Base-by-base conservation (phyloP, 352 stramenopile species). In the Blastocystis sp. region DNA sequence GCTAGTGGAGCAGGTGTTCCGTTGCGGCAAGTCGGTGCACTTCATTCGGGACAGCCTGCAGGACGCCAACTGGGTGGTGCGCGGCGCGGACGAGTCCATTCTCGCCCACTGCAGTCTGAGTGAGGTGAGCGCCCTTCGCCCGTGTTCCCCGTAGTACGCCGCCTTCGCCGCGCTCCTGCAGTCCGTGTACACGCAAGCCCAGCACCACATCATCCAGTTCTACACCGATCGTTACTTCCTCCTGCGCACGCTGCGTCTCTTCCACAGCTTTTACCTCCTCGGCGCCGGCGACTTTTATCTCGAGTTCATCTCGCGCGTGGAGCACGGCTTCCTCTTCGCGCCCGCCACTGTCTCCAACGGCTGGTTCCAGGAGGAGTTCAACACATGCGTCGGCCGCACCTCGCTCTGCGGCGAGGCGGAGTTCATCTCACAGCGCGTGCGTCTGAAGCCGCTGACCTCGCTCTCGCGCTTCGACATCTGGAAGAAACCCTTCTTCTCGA, bases 351-450 rank as follows among this genome's bases (percentile, higher is more conserved):
- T 81, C 21, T 64, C 42, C 24, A 59, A 81, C 43, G 71, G 71
- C 9, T 81, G 71, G 71, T 21, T 81, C 14, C 38, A 81, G 71
- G 71, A 81, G 54, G 42, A 81, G n/a, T 81, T 81, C n/a, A 64
- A 81, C 40, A 54, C 34, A 21, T 81, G 71, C 38, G 71, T 81
- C 21, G 11, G 66, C 57, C 48, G 14, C 3, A 81, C 71, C 48
- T 81, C 71, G 21, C 48, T 81, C n/a, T 24, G 21, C 6, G 34
- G 40, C 19, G 38, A 43, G 21, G 38, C 28, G 19, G 28, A 63
- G 28, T 64, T 64, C 40, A 64, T 81, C 24, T 63, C 71, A 3
- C 14, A 63, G 14, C 71, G 66, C 43, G 57, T 81, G 17, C 71
- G 71, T 52, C n/a, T 81, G 71, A 54, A 59, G 7, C 71, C 19